A percentile compares a stretch with the other conserved stretches of the same genome.
These are phyloP conservation scores for Coniella lustricola DNA, from an alignment of 2,329 filamentous ascomycete genomes.

Conservation along the genomic window DNA sequence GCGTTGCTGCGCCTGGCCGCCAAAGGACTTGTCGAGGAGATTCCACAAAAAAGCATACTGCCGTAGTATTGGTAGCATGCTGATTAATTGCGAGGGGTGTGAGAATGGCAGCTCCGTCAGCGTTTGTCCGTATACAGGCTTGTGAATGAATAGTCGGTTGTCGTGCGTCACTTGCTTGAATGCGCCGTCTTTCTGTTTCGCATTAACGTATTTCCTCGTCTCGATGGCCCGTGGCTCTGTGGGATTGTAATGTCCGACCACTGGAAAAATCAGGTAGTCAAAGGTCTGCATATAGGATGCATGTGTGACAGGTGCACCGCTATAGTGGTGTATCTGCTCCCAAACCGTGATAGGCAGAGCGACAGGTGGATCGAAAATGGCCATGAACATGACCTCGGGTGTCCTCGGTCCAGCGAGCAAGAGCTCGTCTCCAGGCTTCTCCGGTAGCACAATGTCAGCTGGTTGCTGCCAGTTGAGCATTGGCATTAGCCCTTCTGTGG, in stretches of 20 bases:
- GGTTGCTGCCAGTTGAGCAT: slow-evolving; percentile 69
- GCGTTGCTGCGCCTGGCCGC: slow-evolving; percentile 24
- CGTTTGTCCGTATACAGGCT: slow-evolving; percentile 62
- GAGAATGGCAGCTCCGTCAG: slow-evolving; percentile 66
- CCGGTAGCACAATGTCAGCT: slow-evolving; percentile 51
- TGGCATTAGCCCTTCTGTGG: slow-evolving; percentile 28
- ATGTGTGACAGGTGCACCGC: slow-evolving; percentile 38
- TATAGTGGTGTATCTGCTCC: slow-evolving; percentile 52
- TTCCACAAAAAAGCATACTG: slow-evolving; percentile 68
- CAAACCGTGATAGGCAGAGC: slow-evolving; percentile 60
- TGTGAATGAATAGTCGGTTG: slow-evolving; percentile 63
- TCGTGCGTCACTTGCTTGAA: slow-evolving; percentile 34
- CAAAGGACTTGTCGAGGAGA: slow-evolving; percentile 57
- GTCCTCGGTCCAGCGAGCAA: slow-evolving; percentile 44
- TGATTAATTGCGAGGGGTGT: slow-evolving; percentile 69
- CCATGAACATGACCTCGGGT: slow-evolving; percentile 68
- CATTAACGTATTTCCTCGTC: slow-evolving; percentile 39
- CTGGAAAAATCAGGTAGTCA: slow-evolving; percentile 52
- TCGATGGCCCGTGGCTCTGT: slow-evolving; percentile 51
- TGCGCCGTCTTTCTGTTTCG: slow-evolving; percentile 28
- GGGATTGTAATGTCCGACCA: slow-evolving; percentile 43
- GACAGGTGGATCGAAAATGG: slow-evolving; percentile 67
- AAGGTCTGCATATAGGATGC: slow-evolving; percentile 43
- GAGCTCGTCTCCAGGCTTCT: slow-evolving; percentile 42
- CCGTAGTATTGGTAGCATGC: slow-evolving; percentile 64